Conservation (phyloP, 2,329 filamentous ascomycete species). For the Pestalotiopsis sp. region DNA sequence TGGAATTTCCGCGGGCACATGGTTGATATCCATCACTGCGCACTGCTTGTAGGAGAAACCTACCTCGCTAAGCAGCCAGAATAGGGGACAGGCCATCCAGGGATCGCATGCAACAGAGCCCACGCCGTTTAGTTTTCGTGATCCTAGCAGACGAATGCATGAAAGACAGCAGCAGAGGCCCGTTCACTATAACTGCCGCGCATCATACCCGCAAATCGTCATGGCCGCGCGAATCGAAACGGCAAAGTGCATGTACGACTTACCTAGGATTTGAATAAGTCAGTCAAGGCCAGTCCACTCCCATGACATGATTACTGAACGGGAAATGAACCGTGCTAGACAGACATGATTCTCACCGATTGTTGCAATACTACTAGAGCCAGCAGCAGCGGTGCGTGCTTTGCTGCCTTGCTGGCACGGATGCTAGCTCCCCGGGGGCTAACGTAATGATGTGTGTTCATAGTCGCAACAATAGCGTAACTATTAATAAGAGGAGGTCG, state of each 20-base stretch:
- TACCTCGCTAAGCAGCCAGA: neutral
- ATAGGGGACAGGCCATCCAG: neutral
- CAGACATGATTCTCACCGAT: neutral
- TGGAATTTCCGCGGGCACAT: neutral
- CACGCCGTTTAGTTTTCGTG: neutral
- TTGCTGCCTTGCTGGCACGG: neutral
- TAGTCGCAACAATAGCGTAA: neutral
- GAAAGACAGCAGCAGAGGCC: neutral
- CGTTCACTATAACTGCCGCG: neutral
- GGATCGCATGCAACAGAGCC: neutral
- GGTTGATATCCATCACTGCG: neutral
- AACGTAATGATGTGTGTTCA: neutral
- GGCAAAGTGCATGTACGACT: neutral
- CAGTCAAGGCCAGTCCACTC: neutral
- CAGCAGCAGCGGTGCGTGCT: too few relatives aligned
- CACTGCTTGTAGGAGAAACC: neutral
- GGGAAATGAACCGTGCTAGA: neutral
- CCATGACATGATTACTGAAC: conserved; percentile 2
- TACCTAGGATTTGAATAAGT: neutral
- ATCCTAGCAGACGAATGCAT: neutral
- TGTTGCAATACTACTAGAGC: neutral
- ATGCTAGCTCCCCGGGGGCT: neutral
- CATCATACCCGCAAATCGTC: neutral
- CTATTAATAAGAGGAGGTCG: neutral
- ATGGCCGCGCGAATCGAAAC: neutral